Conservation (phyloP, 73 alveolate genomes). For the Tetrahymena malaccensis region DNA sequence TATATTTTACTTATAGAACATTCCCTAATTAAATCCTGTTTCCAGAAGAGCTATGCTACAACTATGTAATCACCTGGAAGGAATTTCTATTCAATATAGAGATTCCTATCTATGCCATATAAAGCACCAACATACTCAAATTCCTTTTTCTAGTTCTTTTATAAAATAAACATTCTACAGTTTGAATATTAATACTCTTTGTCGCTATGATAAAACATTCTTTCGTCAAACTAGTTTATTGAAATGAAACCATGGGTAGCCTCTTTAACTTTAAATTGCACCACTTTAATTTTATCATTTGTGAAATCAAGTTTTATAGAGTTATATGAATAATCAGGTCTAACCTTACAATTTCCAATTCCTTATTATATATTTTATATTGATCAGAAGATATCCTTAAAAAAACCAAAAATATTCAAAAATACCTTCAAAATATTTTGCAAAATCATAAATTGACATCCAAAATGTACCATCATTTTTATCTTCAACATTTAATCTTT, state of each 20-base stretch:
- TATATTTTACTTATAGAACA: neutral
- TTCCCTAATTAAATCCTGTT: neutral
- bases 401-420: too few relatives aligned
- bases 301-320: constrained; percentile 2
- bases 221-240: constrained; percentile 13
- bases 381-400: too few relatives aligned
- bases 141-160: neutral
- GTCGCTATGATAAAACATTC: neutral
- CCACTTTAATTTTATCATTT: neutral
- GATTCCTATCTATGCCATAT: constrained; percentile 10
- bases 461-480: constrained; percentile 82
- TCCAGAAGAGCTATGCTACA: neutral
- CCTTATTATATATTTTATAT: neutral
- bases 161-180: constrained; percentile 10
- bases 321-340: constrained; percentile 8
- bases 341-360: constrained; percentile 18
- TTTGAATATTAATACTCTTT: neutral
- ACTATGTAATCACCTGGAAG: constrained; percentile 5
- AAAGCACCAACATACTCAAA: neutral
- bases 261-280: neutral
- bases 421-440: constrained; percentile 49
- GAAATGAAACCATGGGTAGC: constrained; percentile 22
- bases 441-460: constrained; percentile 83
- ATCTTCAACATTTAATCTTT: constrained; percentile 39
- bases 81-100: constrained; percentile 5